These are phyloP conservation scores for Trichophyton mentagrophytes DNA, from an alignment of 2,329 filamentous ascomycete genomes.

Conservation along the genomic window DNA sequence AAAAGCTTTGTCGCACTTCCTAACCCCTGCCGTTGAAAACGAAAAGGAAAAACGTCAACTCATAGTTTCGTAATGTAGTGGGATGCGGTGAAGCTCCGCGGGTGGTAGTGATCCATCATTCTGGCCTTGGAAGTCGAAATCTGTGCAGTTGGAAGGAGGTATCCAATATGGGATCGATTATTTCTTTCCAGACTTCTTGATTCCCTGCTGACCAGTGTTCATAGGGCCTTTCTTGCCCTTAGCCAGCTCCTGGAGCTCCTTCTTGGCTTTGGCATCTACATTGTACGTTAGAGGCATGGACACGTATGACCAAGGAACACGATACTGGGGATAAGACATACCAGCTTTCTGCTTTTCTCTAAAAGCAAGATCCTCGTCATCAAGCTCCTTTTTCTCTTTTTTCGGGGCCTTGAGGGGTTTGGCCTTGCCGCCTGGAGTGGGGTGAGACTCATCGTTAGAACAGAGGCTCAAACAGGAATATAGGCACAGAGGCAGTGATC, in stretches of 20 bases:
- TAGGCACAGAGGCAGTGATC: conserved; percentile 10
- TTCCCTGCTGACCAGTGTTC: conserved; percentile 71
- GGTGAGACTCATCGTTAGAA: background rate
- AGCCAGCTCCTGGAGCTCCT: conserved; percentile 69
- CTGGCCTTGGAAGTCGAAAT: background rate
- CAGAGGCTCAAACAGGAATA: background rate
- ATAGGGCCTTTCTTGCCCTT: conserved; percentile 71
- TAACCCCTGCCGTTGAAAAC: background rate
- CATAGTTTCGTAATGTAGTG: background rate
- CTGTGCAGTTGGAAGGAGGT: background rate
- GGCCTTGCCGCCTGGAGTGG: conserved; percentile 56
- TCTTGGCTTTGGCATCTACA: conserved; percentile 69
- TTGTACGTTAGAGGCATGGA: background rate
- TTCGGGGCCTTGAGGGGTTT: conserved; percentile 82
- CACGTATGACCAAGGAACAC: background rate
- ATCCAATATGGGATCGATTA: conserved; percentile 31
- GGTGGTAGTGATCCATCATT: background rate
- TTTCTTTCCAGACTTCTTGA: conserved; percentile 99
- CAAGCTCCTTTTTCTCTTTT: conserved; percentile 69
- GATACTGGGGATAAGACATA: conserved; percentile 33
- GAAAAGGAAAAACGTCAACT: background rate
- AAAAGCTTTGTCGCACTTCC: background rate
- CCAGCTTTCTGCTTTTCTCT: conserved; percentile 74
- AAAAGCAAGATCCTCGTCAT: conserved; percentile 76
- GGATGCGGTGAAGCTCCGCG: background rate